A percentile compares a stretch with the other conserved stretches of the same genome.
Conservation (phyloP, 768 basidiomycete genomes). For the Macrocybe gigantea region DNA sequence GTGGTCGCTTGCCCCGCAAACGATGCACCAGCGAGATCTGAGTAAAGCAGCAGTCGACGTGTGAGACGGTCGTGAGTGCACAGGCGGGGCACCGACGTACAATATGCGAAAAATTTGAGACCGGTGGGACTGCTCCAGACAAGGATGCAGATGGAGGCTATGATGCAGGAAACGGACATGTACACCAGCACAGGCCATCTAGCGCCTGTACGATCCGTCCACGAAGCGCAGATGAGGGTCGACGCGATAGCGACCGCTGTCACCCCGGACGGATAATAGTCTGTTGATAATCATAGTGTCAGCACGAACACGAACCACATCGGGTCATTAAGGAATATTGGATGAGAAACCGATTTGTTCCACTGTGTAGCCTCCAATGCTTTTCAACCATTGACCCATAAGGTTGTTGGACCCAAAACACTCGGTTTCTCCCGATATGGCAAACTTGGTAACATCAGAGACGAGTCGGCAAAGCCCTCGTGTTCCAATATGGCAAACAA, state of each 20-base stretch:
- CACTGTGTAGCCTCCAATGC: conserved; percentile 54
- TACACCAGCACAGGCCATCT: conserved; percentile 64
- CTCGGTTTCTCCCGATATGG: conserved; percentile 61
- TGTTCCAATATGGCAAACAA: background rate
- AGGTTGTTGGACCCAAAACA: conserved; percentile 66
- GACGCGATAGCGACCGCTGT: conserved; percentile 62
- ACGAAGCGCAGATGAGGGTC: conserved; percentile 54
- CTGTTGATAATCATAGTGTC: conserved; percentile 1
- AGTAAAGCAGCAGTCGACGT: background rate
- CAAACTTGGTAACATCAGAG: conserved; percentile 35
- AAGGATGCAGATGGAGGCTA: conserved; percentile 52
- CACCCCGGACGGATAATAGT: conserved; percentile 54
- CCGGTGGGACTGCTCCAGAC: conserved; percentile 54
- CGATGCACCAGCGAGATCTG: conserved; percentile 58
- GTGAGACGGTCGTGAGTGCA: background rate
- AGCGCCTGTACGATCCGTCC: conserved; percentile 53
- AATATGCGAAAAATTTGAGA: conserved; percentile 75
- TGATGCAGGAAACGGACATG: conserved; percentile 50
- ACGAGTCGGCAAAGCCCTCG: background rate
- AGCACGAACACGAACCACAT: background rate
- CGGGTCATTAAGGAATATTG: background rate
- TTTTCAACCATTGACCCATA: conserved; percentile 69
- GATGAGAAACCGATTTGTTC: conserved; percentile 47
- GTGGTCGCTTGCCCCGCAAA: conserved; percentile 75
- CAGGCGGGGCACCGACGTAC: conserved; percentile 26